A percentile compares a stretch with the other conserved stretches of the same genome.
These are phyloP conservation scores for Neotropicomus parvogracilis DNA, from an alignment of 1,284 basidiomycete genomes.

Conservation along the genomic window DNA sequence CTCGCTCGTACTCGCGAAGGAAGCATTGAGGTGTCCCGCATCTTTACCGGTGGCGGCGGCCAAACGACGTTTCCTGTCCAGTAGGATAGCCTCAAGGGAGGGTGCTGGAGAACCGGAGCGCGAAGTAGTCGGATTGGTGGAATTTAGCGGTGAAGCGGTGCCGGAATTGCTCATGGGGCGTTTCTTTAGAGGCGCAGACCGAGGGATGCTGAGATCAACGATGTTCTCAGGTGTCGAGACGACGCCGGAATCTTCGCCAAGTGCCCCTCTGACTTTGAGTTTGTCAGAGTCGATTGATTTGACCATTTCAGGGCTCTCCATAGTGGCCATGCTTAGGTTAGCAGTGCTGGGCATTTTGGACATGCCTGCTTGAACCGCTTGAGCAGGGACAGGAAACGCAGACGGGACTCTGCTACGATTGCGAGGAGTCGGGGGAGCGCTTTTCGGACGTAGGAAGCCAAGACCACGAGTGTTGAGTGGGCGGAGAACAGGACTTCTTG, in stretches of 20 bases:
- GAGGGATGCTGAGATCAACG: background rate
- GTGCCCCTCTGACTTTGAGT: constrained; percentile 1
- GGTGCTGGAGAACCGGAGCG: constrained; percentile 44
- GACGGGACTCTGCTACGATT: constrained; percentile 21
- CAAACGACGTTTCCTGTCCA: constrained; percentile 53
- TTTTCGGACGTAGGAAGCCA: constrained; percentile 54
- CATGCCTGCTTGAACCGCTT: background rate
- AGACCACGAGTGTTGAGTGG: constrained; percentile 45
- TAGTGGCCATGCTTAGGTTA: background rate
- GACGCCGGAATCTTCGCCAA: background rate
- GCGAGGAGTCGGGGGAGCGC: constrained; percentile 53
- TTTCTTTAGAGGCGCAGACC: constrained; percentile 15
- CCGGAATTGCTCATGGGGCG: constrained; percentile 16
- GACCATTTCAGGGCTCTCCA: background rate
- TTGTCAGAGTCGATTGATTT: background rate
- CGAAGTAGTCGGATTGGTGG: constrained; percentile 18
- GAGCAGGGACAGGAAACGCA: constrained; percentile 10
- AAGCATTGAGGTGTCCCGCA: constrained; percentile 7
- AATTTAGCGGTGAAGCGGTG: constrained; percentile 1
- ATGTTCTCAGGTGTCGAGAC: background rate
- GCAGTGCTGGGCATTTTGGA: background rate
- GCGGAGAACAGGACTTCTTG: constrained; percentile 35
- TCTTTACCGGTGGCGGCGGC: constrained; percentile 26
- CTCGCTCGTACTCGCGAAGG: constrained; percentile 13
- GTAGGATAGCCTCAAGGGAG: constrained; percentile 58